Evolutionary conservation across 345 rosid genomes (phyloP).

Genomic region (Gossypium herbaceum): DNA sequence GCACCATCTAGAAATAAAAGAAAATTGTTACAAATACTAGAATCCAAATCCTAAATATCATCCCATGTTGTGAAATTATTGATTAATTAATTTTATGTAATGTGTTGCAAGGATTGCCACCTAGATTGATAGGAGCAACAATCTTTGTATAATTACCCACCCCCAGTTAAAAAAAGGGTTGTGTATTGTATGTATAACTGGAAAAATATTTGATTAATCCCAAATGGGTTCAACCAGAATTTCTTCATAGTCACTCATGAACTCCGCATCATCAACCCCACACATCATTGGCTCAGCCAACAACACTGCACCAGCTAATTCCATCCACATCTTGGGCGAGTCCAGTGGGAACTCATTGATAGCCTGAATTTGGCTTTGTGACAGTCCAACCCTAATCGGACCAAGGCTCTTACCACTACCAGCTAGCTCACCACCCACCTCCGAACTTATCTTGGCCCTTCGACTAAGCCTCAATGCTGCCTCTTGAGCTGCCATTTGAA

Average conservation of each 20-base stretch:
- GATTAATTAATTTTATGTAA: background rate
- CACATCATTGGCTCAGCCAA: constrained; percentile 16
- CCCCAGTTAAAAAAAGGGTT: constrained; percentile 7
- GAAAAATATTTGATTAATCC: constrained; percentile 23
- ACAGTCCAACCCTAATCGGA: constrained; percentile 51
- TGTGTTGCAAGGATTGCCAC: background rate
- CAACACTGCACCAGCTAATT: constrained; percentile 25
- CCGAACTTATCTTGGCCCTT: constrained; percentile 14
- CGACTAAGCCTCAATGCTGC: constrained; percentile 38
- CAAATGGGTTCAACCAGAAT: constrained; percentile 33
- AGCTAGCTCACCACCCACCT: background rate
- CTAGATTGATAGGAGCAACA: background rate
- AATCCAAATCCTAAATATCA: background rate
- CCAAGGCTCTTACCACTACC: constrained; percentile 19
- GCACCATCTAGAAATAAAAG: background rate
- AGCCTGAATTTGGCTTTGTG: constrained; percentile 74
- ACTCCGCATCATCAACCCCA: background rate
- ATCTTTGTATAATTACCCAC: background rate
- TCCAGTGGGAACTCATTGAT: constrained; percentile 76
- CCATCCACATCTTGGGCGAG: constrained; percentile 75
- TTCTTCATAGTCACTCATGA: constrained; percentile 16
- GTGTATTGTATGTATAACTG: background rate
- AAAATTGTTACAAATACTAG: background rate
- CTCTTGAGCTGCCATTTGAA: constrained; percentile 75
- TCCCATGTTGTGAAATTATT: background rate